A percentile compares a stretch with the other conserved stretches of the same genome.
phyloP scores from a whole-genome alignment of 192 early-diverging fungal species.

The Coemansia sp. region DNA sequence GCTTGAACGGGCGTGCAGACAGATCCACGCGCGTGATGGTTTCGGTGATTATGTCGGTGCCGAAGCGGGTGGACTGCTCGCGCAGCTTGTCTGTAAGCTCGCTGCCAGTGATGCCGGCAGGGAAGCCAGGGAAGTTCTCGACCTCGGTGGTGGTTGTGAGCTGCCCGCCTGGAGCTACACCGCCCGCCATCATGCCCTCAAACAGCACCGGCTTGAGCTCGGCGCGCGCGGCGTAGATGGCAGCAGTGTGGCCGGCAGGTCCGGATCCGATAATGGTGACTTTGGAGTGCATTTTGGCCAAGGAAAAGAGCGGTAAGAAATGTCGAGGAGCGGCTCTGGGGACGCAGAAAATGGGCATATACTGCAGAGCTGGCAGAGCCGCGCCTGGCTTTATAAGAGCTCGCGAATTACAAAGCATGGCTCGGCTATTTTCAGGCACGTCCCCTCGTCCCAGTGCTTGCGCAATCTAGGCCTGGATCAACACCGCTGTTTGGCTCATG shows the following conservation, averaged over 20 bases:
- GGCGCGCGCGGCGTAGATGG: constrained; percentile 92
- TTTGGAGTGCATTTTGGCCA: constrained; percentile 42
- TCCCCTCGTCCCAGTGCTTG: neutral
- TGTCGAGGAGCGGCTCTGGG: neutral
- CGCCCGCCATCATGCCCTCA: constrained; percentile 95
- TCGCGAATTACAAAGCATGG: constrained; percentile 2
- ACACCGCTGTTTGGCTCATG: too few species aligned
- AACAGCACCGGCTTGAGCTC: constrained; percentile 91
- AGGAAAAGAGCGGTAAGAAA: neutral
- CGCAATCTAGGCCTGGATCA: too few species aligned
- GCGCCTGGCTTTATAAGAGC: neutral
- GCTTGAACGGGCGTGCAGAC: constrained; percentile 74
- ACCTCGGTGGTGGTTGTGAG: constrained; percentile 96
- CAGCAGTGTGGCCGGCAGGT: constrained; percentile 96
- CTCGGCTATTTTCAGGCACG: neutral
- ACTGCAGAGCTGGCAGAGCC: neutral
- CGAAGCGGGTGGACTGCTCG: constrained; percentile 81
- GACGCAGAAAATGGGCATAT: neutral
- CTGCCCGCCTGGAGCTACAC: constrained; percentile 73
- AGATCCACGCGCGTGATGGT: constrained; percentile 88
- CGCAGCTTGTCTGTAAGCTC: constrained; percentile 86
- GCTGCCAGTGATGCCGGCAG: constrained; percentile 81
- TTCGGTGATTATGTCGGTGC: constrained; percentile 85
- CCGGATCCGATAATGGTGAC: constrained; percentile 84
- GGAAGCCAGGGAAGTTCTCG: constrained; percentile 96